A percentile compares a stretch with the other conserved stretches of the same genome.
Conservation (phyloP, 2,329 filamentous ascomycete genomes). For the Ophiosphaerella narmari region DNA sequence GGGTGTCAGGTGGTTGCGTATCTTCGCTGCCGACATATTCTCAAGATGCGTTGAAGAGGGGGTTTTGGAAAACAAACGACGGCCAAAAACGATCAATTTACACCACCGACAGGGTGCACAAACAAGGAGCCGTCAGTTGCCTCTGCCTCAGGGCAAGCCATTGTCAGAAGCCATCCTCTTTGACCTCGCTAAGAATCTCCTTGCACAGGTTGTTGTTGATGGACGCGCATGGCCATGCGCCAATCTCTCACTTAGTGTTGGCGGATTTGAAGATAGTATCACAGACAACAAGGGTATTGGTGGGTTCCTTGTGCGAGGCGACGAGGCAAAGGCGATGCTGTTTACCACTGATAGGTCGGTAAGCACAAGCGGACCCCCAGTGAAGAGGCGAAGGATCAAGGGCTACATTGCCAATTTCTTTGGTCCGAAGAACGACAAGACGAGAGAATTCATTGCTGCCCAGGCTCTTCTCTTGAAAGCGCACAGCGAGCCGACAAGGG, state of each 20-base stretch:
- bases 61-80: slow-evolving; percentile 81
- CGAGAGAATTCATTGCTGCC: slow-evolving; percentile 40
- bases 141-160: slow-evolving; percentile 75
- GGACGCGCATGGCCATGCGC: slow-evolving; percentile 86
- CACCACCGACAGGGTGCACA: slow-evolving; percentile 78
- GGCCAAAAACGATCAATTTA: slow-evolving; percentile 83
- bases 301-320: slow-evolving; percentile 75
- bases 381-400: slow-evolving; percentile 39
- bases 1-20: slow-evolving; percentile 81
- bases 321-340: slow-evolving; percentile 58
- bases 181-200: slow-evolving; percentile 73
- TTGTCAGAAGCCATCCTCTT: slow-evolving; percentile 76
- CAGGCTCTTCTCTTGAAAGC: slow-evolving; percentile 34
- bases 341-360: slow-evolving; percentile 21
- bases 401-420: slow-evolving; percentile 47
- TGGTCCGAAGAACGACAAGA: slow-evolving; percentile 34
- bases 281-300: slow-evolving; percentile 85
- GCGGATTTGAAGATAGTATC: slow-evolving; percentile 89
- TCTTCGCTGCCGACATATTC: slow-evolving; percentile 91
- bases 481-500: slow-evolving; percentile 31
- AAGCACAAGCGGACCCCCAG: slow-evolving; percentile 25
- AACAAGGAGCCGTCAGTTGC: slow-evolving; percentile 72
- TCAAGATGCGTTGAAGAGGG: slow-evolving; percentile 89
- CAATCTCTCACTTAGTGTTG: slow-evolving; percentile 86
- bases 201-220: slow-evolving; percentile 78